Base-by-base conservation (phyloP, 371 early-diverging fungal species). In the Parasitella parasitica region DNA sequence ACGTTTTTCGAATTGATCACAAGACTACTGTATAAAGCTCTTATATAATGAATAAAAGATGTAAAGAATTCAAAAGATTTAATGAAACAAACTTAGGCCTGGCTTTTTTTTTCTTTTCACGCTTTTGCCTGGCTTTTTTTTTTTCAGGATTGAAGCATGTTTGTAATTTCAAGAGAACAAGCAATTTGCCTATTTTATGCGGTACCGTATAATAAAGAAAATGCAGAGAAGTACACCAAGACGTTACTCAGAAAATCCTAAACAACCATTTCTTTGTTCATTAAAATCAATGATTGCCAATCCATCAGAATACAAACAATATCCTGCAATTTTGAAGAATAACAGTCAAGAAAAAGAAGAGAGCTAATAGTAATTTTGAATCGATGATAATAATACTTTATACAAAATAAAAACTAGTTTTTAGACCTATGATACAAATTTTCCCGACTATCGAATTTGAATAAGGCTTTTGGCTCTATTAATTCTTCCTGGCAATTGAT, bases 361-460 rank as follows among this genome's bases (percentile, higher is more conserved):
- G n/a, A n/a, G n/a, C n/a, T n/a, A n/a, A n/a, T n/a, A n/a, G n/a
- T n/a, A n/a, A n/a, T 28, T 36, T 16, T 59, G 24, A 50, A 36
- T n/a, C 34, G 50, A 53, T 53, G 36, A 53, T n/a, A 53, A 53
- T 22, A 53, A 35, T 53, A 8, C 36, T 53, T 53, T 35, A 12
- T 53, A 3, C 18, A 32, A 20, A 35, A 53, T 35, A 53, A 53
- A 16, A 15, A 32, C 22, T n/a, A n/a, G n/a, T n/a, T n/a, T n/a
- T n/a, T n/a, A n/a, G n/a, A n/a, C n/a, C n/a, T n/a, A n/a, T n/a
- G n/a, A n/a, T n/a, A 58, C 26, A 52, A 58, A 0, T 57, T 43
- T 36, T 64, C 54, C 53, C 58, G 30, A 6, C 57, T 57, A 63
- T 63, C 57, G 54, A 57, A 63, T 57, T 35, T 52, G 41, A 57